Percentiles rank a stretch among this genome's conserved stretches.
These are phyloP conservation scores for Saturnispora silvae DNA, from an alignment of 805 yeast genomes.

Conservation along the genomic window DNA sequence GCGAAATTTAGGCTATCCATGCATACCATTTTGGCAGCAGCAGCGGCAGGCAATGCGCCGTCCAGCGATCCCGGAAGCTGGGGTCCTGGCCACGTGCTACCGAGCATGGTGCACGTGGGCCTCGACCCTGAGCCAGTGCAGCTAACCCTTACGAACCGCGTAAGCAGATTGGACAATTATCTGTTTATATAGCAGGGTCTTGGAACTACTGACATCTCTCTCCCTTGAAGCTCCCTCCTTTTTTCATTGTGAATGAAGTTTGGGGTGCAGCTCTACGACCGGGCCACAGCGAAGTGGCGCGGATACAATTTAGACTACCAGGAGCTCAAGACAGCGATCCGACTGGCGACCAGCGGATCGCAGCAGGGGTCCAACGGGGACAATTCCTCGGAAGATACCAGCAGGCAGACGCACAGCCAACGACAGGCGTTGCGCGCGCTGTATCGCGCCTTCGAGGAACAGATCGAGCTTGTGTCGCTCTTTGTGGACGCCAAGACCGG, in stretches of 20 bases:
- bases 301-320: conserved; percentile 77
- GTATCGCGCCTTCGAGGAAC: conserved; percentile 37
- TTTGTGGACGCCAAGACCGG: conserved; percentile 61
- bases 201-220: not conserved
- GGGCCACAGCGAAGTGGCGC: conserved; percentile 85
- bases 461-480: conserved; percentile 48
- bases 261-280: conserved; percentile 61
- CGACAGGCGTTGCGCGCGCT: conserved; percentile 25
- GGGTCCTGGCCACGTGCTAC: no score
- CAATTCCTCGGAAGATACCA: conserved; percentile 14
- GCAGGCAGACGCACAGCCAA: conserved; percentile 14
- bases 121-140: no score
- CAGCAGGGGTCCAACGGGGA: conserved; percentile 7
- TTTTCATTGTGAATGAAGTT: conserved; percentile 56
- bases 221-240: not conserved
- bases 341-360: conserved; percentile 37
- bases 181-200: no score
- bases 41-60: no score
- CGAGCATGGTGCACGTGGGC: no score
- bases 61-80: no score
- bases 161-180: no score
- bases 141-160: no score
- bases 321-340: conserved; percentile 57
- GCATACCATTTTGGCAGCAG: no score
- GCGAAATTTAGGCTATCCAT: no score